A percentile compares a stretch with the other conserved stretches of the same genome.
Conservation (phyloP, 345 rosid species). For the Odontarrhena argentea region DNA sequence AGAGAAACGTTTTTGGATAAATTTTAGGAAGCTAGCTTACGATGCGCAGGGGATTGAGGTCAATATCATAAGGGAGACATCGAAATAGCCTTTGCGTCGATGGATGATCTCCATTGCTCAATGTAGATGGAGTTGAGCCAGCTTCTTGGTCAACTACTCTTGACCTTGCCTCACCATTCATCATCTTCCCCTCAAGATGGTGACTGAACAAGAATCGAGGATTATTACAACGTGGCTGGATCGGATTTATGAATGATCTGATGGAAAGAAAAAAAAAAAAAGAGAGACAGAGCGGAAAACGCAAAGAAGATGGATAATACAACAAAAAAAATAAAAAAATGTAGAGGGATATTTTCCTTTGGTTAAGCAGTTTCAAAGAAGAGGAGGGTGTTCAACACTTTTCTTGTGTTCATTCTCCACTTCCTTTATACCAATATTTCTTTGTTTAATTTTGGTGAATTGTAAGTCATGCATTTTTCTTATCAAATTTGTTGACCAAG, state of each 20-base stretch:
- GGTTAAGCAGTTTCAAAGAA: slow-evolving; percentile 43
- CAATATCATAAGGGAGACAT: slow-evolving; percentile 37
- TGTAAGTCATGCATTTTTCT: slow-evolving; percentile 18
- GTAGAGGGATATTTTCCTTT: slow-evolving; percentile 30
- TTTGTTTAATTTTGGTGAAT: slow-evolving; percentile 16
- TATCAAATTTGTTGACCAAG: not conserved
- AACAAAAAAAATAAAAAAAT: slow-evolving; percentile 17
- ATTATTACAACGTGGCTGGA: slow-evolving; percentile 10
- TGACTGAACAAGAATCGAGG: slow-evolving; percentile 29
- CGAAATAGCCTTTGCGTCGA: slow-evolving; percentile 30
- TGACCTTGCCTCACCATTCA: slow-evolving; percentile 43
- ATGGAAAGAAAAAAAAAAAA: not conserved
- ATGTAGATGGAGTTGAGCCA: slow-evolving; percentile 41
- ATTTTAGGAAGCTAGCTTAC: slow-evolving; percentile 39
- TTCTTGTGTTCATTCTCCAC: slow-evolving; percentile 44
- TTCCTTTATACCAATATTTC: slow-evolving; percentile 26
- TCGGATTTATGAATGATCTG: slow-evolving; percentile 17
- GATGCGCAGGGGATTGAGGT: slow-evolving; percentile 60
- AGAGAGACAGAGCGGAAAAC: slow-evolving; percentile 30
- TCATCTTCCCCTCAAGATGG: slow-evolving; percentile 33
- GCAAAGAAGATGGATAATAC: slow-evolving; percentile 48
- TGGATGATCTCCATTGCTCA: slow-evolving; percentile 32
- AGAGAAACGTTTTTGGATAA: no score
- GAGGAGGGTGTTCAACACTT: slow-evolving; percentile 45
- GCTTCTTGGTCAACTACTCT: slow-evolving; percentile 49